Evolutionary conservation across 306 rosid genomes (phyloP), one percentile per base, ranked within the genome.

Genomic region (Vigna hirtella): DNA sequence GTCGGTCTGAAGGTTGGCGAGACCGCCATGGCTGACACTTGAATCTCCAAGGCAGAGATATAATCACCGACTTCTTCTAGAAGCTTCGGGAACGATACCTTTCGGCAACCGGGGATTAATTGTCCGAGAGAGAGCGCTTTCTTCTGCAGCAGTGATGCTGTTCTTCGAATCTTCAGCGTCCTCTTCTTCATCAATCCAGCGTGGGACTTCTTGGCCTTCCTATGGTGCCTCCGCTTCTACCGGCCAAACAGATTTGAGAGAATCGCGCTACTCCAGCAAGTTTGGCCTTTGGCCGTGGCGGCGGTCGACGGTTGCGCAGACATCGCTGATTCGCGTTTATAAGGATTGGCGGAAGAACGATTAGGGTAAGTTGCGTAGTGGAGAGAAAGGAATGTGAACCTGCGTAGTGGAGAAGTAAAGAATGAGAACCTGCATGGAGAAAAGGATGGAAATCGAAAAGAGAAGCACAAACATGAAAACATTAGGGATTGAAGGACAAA

Each of bases 211-310:
- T 77, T 83, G 22, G 67, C 88, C 88, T 83, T 89, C 76, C 59
- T 81, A 15, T 70, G 83, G 66, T 47, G 58, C 47, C n/a, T 65
- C 17, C 58, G 66, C 66, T 69, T 89, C 72, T 66, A 38, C 6
- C 84, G 77, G 47, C 69, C 70, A 57, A 87, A 79, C n/a, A 89
- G 92, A 59, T 57, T 81, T 10, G 84, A 72, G 52, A 93, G 86
- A 48, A 93, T 91, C 53, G 94, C 94, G 30, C 91, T 79, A 88
- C 94, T 93, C 98, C 98, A 93, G 28, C 88, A 86, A 30, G 93
- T 88, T 64, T 77, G 80, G 5, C 96, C 98, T 51, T 67, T 85
- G 22, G 93, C 94, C 0, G 87, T 74, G 9, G 57, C 76, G 0
- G 98, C 98, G 13, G 84, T 91, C 88, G 3, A 96, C 94, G 38